Evolutionary conservation across 805 yeast species (phyloP).

Genomic region (Wickerhamiella qilinensis): DNA sequence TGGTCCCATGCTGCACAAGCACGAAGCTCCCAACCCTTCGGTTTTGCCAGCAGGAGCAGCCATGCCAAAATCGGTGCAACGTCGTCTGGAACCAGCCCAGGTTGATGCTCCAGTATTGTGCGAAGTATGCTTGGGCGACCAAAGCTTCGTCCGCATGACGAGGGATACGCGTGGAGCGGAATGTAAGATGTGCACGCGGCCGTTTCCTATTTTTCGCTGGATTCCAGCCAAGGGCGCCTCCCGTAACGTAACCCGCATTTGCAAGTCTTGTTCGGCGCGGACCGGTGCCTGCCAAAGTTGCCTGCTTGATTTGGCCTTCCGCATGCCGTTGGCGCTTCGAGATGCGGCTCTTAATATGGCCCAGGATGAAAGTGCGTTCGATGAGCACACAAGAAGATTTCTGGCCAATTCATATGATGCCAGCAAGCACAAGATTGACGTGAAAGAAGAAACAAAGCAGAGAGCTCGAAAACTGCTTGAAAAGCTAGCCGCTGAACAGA

Average conservation of each 20-base stretch:
- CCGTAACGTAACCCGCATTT: conserved; percentile 49
- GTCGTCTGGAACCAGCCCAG: too few species aligned
- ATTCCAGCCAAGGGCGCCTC: conserved; percentile 29
- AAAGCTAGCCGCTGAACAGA: conserved; percentile 26
- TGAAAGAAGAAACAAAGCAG: not conserved
- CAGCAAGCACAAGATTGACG: conserved; percentile 7
- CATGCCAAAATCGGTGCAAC: too few species aligned
- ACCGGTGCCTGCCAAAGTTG: conserved; percentile 82
- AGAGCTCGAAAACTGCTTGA: conserved; percentile 37
- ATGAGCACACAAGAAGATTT: conserved; percentile 38
- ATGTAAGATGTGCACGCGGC: conserved; percentile 72
- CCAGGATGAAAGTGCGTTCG: conserved; percentile 36
- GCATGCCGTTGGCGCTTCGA: conserved; percentile 61
- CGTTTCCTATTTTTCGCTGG: conserved; percentile 75
- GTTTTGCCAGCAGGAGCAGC: too few species aligned
- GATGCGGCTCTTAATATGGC: conserved; percentile 70
- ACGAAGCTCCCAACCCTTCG: too few species aligned
- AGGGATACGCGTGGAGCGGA: conserved; percentile 59
- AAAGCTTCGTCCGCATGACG: conserved; percentile 52
- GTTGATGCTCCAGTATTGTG: conserved; percentile 51
- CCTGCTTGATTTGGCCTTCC: conserved; percentile 64
- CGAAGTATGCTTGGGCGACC: conserved; percentile 52
- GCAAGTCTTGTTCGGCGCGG: conserved; percentile 63
- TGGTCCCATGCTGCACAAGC: too few species aligned
- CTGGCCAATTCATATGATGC: conserved; percentile 36